Conservation (phyloP, 768 basidiomycete species). For the Mycena olivaceomarginata region DNA sequence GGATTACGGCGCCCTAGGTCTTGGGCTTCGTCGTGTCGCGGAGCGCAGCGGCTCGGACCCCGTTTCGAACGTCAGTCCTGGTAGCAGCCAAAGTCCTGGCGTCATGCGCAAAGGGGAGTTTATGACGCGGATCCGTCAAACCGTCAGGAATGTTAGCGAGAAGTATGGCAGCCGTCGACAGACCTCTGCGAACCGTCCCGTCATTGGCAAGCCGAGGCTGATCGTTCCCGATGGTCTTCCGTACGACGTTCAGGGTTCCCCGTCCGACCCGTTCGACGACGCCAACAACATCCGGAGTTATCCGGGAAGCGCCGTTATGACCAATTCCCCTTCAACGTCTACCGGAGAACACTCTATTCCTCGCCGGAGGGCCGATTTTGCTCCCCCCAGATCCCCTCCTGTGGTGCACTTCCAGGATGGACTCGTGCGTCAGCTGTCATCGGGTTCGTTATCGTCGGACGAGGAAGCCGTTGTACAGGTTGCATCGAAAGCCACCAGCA, state of each 20-base stretch:
- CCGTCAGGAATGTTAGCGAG: slow-evolving; percentile 82
- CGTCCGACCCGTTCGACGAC: slow-evolving; percentile 65
- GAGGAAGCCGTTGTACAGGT: slow-evolving; percentile 67
- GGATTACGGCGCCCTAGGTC: slow-evolving; percentile 60
- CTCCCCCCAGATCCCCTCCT: slow-evolving; percentile 70
- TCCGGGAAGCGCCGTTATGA: slow-evolving; percentile 69
- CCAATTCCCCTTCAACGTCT: slow-evolving; percentile 79
- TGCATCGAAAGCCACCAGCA: slow-evolving; percentile 73
- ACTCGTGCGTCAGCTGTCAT: slow-evolving; percentile 59
- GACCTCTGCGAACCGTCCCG: slow-evolving; percentile 61
- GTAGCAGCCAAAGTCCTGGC: slow-evolving; percentile 64
- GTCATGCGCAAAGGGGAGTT: slow-evolving; percentile 86
- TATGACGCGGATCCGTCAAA: slow-evolving; percentile 75
- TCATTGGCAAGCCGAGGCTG: slow-evolving; percentile 77
- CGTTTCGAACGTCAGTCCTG: slow-evolving; percentile 50
- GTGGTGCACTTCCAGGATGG: slow-evolving; percentile 64
- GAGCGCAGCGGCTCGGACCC: slow-evolving; percentile 62
- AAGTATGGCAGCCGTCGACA: slow-evolving; percentile 64
- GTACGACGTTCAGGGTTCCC: slow-evolving; percentile 57
- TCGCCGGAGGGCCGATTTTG: slow-evolving; percentile 81
- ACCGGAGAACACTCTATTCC: slow-evolving; percentile 81
- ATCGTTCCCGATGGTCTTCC: slow-evolving; percentile 52
- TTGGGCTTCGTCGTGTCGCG: slow-evolving; percentile 71
- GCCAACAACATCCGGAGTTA: slow-evolving; percentile 57
- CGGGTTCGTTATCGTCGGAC: slow-evolving; percentile 56